These are phyloP conservation scores for Helicostylum pulchrum DNA, from an alignment of 192 early-diverging fungal species.

Conservation along the genomic window DNA sequence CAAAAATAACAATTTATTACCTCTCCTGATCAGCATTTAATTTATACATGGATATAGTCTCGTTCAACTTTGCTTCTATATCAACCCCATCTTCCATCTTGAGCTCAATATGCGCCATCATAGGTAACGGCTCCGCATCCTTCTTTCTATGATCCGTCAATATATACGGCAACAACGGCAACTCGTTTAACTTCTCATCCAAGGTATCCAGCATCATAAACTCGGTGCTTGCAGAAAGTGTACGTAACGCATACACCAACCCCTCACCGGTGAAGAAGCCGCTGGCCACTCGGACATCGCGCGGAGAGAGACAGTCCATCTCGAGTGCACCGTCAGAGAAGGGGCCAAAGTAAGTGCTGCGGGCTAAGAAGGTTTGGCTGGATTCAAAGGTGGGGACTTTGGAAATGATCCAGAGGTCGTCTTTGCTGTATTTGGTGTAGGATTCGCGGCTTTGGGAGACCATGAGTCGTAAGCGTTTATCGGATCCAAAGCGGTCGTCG, in stretches of 20 bases:
- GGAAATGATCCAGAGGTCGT: constrained; percentile 52
- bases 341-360: constrained; percentile 47
- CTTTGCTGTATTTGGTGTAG: constrained; percentile 43
- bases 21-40: constrained; percentile 48
- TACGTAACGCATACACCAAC: constrained; percentile 37
- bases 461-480: constrained; percentile 27
- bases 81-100: constrained; percentile 42
- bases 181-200: constrained; percentile 25
- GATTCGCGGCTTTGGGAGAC: constrained; percentile 34
- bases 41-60: constrained; percentile 35
- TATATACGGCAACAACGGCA: constrained; percentile 40
- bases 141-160: constrained; percentile 31
- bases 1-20: constrained; percentile 7
- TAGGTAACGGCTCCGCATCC: constrained; percentile 23
- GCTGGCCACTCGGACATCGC: constrained; percentile 35
- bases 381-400: constrained; percentile 39
- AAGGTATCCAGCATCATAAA: constrained; percentile 54
- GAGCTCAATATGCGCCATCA: constrained; percentile 33
- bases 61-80: constrained; percentile 33
- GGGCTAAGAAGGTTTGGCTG: constrained; percentile 40
- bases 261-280: constrained; percentile 10
- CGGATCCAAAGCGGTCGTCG: constrained; percentile 13
- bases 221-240: constrained; percentile 44
- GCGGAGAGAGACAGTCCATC: constrained; percentile 39
- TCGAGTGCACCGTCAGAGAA: constrained; percentile 36